These are phyloP conservation scores for Nannochloropsis salina DNA, from an alignment of 108 stramenopile species.

Conservation along the genomic window DNA sequence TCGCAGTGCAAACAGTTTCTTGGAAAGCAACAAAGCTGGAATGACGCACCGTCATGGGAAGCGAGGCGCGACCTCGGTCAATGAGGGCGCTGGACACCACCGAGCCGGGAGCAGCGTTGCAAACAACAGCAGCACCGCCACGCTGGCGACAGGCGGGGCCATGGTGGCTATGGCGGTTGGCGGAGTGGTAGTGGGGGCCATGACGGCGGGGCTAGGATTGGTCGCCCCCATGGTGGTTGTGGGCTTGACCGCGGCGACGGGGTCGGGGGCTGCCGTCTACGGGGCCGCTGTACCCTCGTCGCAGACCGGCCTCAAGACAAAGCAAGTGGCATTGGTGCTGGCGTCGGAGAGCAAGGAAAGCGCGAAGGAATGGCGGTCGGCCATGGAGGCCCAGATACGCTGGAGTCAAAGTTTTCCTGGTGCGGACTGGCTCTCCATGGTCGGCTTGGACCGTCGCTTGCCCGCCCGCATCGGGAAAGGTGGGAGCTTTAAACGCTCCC, in stretches of 20 bases:
- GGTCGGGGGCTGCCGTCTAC: constrained; percentile 14
- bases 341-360: constrained; percentile 17
- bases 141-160: not conserved
- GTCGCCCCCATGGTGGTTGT: constrained; percentile 23
- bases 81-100: not conserved
- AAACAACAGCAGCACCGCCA: not conserved
- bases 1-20: not conserved
- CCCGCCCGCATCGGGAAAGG: not conserved
- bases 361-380: constrained; percentile 4
- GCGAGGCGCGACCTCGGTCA: not conserved
- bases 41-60: not conserved
- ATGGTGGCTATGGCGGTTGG: constrained; percentile 23
- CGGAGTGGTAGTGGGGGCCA: constrained; percentile 24
- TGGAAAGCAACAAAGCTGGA: not conserved
- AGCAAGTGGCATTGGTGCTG: constrained; percentile 19
- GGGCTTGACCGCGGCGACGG: constrained; percentile 21
- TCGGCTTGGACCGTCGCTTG: not conserved
- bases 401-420: not conserved
- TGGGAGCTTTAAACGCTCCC: not conserved
- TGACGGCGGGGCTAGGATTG: constrained; percentile 22
- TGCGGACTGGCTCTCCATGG: not conserved
- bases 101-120: not conserved
- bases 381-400: not conserved
- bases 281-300: not conserved
- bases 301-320: not conserved